Evolutionary conservation across 352 stramenopile genomes (phyloP), one percentile per base, ranked within the genome.

Genomic region (Pythium guiyangense): DNA sequence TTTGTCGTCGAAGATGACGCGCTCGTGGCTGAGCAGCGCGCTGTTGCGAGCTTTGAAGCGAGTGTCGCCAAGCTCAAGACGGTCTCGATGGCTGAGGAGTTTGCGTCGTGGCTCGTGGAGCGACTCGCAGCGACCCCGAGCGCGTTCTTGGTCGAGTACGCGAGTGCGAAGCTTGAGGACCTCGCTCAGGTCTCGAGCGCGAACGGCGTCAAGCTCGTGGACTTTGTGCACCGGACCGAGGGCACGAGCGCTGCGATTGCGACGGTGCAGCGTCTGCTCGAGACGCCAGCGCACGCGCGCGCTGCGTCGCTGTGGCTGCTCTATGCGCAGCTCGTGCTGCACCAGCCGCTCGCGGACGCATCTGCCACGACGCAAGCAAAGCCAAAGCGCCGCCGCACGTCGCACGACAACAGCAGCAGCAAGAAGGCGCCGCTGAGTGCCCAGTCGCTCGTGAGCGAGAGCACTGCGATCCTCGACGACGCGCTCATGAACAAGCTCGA

Each of bases 171-270:
- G 52, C 65, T 91, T 8, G 75, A 77, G 63, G 62, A 86, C 22
- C 71, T 84, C 37, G 71, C 63, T 4, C 49, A 60, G 37, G 26
- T 37, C 1, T 69, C 63, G 42, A 60, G 52, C 54, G 48, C 55
- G 0, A 62, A 90, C 45, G 73, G 65, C 15, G 69, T 77, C 26
- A 74, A 73, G 54, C 88, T 79, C 57, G 65, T 91, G 8, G 84
- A 94, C 54, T 73, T 91, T 52, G 78, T 89, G 40, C 77, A 89
- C 40, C 84, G 84, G 20, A 88, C 69, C 10, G 65, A 86, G 11
- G 84, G 80, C 35, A 74, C 75, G 20, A 52, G 60, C n/a, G 57
- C 60, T 9, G 82, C 82, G 3, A 53, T 91, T 25, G 60, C 73
- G 35, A 50, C 71, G 3, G 54, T 79, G 18, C 65, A 74, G 9